Percentiles rank a stretch among this genome's conserved stretches.
Evolutionary conservation across 352 stramenopile genomes (phyloP).

Genomic region (Globisporangium megalacanthum): DNA sequence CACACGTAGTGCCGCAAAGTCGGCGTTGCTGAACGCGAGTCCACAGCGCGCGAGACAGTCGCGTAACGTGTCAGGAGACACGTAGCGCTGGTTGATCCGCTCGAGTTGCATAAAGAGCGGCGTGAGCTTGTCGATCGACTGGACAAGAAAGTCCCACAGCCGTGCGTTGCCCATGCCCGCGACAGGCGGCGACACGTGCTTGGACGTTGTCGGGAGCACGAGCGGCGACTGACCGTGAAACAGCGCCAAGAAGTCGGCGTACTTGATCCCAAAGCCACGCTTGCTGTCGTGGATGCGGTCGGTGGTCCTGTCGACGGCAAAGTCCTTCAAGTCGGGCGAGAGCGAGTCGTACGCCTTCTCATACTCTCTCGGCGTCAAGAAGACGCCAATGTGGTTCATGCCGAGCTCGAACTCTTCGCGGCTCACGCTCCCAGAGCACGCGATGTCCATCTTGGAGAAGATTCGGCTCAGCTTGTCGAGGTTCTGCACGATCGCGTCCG

Average conservation of each 20-base stretch:
- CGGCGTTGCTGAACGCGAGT: conserved; percentile 56
- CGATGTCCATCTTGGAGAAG: conserved; percentile 79
- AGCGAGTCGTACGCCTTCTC: conserved; percentile 61
- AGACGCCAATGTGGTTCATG: conserved; percentile 66
- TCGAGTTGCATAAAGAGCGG: conserved; percentile 53
- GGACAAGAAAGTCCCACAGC: conserved; percentile 61
- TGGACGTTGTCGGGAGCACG: conserved; percentile 29
- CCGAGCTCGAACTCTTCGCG: conserved; percentile 69
- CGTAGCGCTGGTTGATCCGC: conserved; percentile 37
- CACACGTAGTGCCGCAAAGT: conserved; percentile 63
- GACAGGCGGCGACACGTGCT: conserved; percentile 38
- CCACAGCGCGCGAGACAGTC: conserved; percentile 54
- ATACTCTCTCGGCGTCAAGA: conserved; percentile 60
- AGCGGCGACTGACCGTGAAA: conserved; percentile 34
- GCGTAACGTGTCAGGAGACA: conserved; percentile 58
- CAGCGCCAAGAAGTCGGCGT: conserved; percentile 49
- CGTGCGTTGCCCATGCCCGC: conserved; percentile 37
- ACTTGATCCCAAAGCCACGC: conserved; percentile 42
- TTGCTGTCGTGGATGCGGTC: conserved; percentile 10
- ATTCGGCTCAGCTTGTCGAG: conserved; percentile 69
- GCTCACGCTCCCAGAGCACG: conserved; percentile 50
- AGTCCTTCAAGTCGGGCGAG: conserved; percentile 26
- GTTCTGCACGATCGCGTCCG: conserved; percentile 37
- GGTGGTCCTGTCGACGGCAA: background rate
- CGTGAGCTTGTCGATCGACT: conserved; percentile 38